Evolutionary conservation across 2,329 filamentous ascomycete genomes (phyloP).

Genomic region (Rachicladosporium sp.): DNA sequence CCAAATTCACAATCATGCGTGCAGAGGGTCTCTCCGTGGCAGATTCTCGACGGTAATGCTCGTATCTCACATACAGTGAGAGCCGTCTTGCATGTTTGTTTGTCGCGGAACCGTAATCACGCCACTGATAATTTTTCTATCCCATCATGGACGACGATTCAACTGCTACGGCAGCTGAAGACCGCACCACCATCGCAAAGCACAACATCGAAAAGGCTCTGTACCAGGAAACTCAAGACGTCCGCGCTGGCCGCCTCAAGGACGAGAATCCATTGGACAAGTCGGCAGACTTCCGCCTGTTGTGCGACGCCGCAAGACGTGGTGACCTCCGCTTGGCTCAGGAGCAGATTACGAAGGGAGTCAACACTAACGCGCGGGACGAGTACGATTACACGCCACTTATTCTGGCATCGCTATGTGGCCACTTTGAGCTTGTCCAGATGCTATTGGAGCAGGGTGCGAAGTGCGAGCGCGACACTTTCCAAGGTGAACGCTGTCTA

Average conservation of each 20-base stretch:
- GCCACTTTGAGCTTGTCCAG: conserved; percentile 82
- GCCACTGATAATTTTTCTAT: too few species aligned
- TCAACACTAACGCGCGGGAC: conserved; percentile 92
- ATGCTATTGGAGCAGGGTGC: conserved; percentile 81
- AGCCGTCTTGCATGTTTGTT: too few species aligned
- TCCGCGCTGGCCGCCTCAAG: conserved; percentile 64
- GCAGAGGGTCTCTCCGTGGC: too few species aligned
- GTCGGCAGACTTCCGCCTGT: conserved; percentile 59
- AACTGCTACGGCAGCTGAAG: conserved; percentile 2
- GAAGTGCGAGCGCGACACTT: conserved; percentile 86
- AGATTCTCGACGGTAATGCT: too few species aligned
- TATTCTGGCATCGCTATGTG: conserved; percentile 88
- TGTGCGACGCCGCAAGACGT: conserved; percentile 69
- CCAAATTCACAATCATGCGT: too few species aligned
- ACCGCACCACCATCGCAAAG: conserved; percentile 36
- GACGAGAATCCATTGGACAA: conserved; percentile 86
- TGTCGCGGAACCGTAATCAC: too few species aligned
- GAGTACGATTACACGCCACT: conserved; percentile 87
- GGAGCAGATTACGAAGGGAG: conserved; percentile 70
- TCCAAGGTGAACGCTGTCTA: conserved; percentile 84
- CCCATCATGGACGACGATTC: not conserved
- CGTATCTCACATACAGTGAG: too few species aligned
- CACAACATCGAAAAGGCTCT: conserved; percentile 71
- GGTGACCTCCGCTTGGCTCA: conserved; percentile 80
- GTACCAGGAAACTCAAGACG: conserved; percentile 67